Evolutionary conservation across 225 moss, liverwort and hornwort genomes (phyloP).

Genomic region (Marchantia paleacea): DNA sequence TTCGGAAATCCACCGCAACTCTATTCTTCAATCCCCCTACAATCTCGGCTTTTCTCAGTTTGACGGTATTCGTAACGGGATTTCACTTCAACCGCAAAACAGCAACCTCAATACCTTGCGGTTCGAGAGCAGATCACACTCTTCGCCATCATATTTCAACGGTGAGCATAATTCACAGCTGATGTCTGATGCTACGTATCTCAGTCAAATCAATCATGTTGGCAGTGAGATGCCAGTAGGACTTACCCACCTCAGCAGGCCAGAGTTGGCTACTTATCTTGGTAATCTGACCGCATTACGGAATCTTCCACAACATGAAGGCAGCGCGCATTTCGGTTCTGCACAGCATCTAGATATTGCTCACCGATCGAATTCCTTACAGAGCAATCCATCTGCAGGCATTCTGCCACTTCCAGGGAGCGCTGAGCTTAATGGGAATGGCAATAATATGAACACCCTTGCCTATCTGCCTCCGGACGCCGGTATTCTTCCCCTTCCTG

Average conservation of each 20-base stretch:
- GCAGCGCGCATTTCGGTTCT: neutral
- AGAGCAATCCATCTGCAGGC: slow-evolving; percentile 6
- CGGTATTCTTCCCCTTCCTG: slow-evolving; percentile 18
- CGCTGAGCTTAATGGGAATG: neutral
- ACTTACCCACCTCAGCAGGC: slow-evolving; percentile 5
- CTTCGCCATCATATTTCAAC: neutral
- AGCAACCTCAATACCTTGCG: neutral
- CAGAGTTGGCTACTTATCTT: slow-evolving; percentile 11
- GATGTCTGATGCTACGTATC: slow-evolving; percentile 7
- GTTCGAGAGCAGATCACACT: neutral
- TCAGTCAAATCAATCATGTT: neutral
- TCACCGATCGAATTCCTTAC: neutral
- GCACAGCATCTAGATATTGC: neutral
- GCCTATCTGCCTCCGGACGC: neutral
- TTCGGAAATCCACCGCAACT: neutral
- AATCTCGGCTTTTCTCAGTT: slow-evolving; percentile 1
- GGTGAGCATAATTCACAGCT: slow-evolving; percentile 4
- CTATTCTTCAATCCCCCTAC: neutral
- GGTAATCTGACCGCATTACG: slow-evolving; percentile 2
- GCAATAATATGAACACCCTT: neutral
- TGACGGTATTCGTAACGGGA: neutral
- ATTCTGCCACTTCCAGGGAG: slow-evolving; percentile 17
- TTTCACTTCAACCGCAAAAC: neutral
- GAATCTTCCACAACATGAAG: slow-evolving; percentile 6
- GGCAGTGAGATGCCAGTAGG: neutral